Base-by-base conservation (phyloP, 73 alveolate genomes). In the Paramecium sexaurelia region DNA sequence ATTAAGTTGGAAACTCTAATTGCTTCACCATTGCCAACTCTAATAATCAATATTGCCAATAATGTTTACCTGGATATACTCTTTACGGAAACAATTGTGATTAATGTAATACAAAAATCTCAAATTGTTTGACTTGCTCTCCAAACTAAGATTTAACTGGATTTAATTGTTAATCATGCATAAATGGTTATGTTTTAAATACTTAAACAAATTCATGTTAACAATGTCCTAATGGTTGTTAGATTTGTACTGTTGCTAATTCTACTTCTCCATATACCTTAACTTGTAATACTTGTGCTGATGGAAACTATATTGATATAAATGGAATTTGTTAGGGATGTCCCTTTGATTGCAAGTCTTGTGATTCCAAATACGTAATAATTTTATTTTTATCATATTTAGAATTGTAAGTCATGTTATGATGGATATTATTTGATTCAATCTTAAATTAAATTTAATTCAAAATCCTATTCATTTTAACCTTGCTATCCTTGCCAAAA, bases 251-350 rank as follows among this genome's bases (percentile, higher is more conserved):
- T 11, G n/a, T 61, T 3, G 6, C 45, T 13, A 13, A 8, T 29
- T 10, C 39, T 26, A 29, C 83, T 61, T 17, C 27, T 11, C 83
- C 83, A 61, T 61, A 26, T 11, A 61, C 83, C 1, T 6, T 29
- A 1, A 2, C 43, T 6, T 61, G 83, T 26, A 29, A 1, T 29
- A 61, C 45, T 10, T 61, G 83, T 61, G 39, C 39, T 26, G 6
- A 10, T 61, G 83, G 83, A 3, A 61, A 61, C 17, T 61, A 61
- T 29, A 61, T 29, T 10, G 43, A 61, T 29, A 6, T 61, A 4
- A 61, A 26, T 61, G 83, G 83, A 29, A 29, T 11, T 29, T 61
- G 83, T 61, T 26, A 29, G 24, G 83, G 83, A 61, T 61, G 83
- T 32, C 83, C 83, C 3, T 32, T 3, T 29, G 39, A 26, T 29